Conservation (phyloP, 2,329 filamentous ascomycete species). For the Lasiodiplodia gonubiensis region DNA sequence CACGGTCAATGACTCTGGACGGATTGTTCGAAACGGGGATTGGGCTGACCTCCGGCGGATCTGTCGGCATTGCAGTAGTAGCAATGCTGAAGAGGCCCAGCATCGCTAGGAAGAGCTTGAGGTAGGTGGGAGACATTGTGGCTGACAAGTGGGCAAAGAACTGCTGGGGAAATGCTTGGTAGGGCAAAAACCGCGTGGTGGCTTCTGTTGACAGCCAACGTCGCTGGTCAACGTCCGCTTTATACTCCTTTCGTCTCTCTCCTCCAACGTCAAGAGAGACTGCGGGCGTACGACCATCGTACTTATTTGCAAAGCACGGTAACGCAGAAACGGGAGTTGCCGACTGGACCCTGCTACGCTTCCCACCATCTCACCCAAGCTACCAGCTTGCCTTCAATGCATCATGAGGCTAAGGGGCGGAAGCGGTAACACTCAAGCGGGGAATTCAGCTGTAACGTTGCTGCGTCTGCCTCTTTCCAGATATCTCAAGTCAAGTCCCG, state of each 20-base stretch:
- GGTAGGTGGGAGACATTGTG: slow-evolving; percentile 12
- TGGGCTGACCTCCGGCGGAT: no score
- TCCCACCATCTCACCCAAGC: not conserved
- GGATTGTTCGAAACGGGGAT: not conserved
- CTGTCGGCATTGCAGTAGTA: not conserved
- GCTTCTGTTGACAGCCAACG: not conserved
- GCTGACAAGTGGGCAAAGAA: not conserved
- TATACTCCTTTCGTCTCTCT: not conserved
- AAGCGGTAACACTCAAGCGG: no score
- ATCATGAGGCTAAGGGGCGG: no score
- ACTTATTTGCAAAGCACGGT: not conserved
- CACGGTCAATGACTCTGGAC: no score
- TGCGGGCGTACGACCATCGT: not conserved
- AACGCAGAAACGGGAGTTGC: not conserved
- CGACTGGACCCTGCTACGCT: not conserved
- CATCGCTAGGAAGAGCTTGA: not conserved
- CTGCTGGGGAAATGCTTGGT: not conserved
- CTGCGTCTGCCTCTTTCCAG: no score
- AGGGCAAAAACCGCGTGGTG: not conserved
- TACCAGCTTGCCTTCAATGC: not conserved
- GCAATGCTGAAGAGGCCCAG: not conserved
- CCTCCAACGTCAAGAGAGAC: not conserved
- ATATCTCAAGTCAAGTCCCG: not conserved
- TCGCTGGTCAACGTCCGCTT: not conserved
- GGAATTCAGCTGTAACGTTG: no score